Conservation (phyloP, 2,329 filamentous ascomycete species). For the Pseudocercospora ulei region DNA sequence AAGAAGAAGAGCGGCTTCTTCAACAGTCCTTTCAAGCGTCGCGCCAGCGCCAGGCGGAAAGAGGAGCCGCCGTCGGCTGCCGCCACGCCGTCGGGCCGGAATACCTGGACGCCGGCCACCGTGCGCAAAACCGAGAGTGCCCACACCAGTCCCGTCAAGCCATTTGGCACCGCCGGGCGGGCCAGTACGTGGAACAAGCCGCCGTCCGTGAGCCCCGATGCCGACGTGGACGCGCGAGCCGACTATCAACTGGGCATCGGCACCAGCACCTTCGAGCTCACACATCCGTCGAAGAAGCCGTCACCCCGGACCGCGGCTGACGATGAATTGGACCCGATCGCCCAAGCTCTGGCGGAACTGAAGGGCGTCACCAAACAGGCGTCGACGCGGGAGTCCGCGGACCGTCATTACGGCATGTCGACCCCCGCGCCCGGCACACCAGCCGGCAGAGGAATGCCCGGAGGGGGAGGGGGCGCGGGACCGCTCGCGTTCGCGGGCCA, state of each 20-base stretch:
- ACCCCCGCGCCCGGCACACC: constrained; percentile 56
- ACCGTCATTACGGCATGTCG: constrained; percentile 85
- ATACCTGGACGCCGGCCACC: constrained; percentile 46
- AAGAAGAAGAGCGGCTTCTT: constrained; percentile 79
- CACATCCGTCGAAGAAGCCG: constrained; percentile 50
- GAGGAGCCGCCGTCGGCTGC: constrained; percentile 44
- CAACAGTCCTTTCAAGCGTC: constrained; percentile 77
- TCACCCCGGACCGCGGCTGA: constrained; percentile 29
- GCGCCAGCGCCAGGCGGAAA: constrained; percentile 66
- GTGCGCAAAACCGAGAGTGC: constrained; percentile 35
- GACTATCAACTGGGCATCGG: constrained; percentile 90
- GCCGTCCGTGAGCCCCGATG: constrained; percentile 39
- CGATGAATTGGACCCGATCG: constrained; percentile 71
- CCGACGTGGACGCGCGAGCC: constrained; percentile 79
- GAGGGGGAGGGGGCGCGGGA: constrained; percentile 34
- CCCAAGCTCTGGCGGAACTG: constrained; percentile 79
- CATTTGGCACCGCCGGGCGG: constrained; percentile 24
- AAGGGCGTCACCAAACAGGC: constrained; percentile 79
- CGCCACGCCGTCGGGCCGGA: constrained; percentile 36
- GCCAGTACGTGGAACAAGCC: constrained; percentile 32
- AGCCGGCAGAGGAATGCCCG: constrained; percentile 36
- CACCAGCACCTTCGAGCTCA: constrained; percentile 91
- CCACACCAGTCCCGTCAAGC: constrained; percentile 40
- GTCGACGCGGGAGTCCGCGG: constrained; percentile 77
- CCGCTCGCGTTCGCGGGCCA: constrained; percentile 41